These are phyloP conservation scores for Ambrosia trifida DNA, from an alignment of 129 eudicot genomes.

Conservation along the genomic window DNA sequence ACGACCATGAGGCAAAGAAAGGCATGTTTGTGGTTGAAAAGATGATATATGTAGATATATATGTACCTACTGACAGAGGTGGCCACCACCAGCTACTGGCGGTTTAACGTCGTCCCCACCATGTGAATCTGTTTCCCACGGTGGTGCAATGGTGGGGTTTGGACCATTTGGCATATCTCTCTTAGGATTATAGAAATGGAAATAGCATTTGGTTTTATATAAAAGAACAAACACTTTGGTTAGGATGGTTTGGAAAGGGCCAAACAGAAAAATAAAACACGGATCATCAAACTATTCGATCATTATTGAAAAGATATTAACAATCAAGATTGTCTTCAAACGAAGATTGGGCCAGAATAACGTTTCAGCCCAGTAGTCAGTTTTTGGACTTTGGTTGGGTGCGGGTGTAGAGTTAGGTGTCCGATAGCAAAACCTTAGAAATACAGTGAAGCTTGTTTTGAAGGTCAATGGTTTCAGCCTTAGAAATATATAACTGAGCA, in stretches of 20 bases:
- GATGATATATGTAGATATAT: neutral
- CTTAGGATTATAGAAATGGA: neutral
- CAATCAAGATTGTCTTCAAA: too few species aligned
- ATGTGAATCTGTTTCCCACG: conserved; percentile 35
- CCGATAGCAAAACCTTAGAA: too few species aligned
- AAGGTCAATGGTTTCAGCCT: too few species aligned
- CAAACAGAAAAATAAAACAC: too few species aligned
- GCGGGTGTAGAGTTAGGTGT: too few species aligned
- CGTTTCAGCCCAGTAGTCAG: too few species aligned
- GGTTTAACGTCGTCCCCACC: conserved; percentile 38
- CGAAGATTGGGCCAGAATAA: too few species aligned
- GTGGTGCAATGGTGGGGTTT: conserved; percentile 37
- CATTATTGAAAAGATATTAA: too few species aligned
- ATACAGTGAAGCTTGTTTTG: too few species aligned
- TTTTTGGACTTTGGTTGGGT: too few species aligned
- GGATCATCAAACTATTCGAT: too few species aligned
- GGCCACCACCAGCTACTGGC: conserved; percentile 24
- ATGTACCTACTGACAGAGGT: conserved; percentile 22
- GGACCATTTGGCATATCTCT: conserved; percentile 18
- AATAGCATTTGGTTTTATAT: neutral
- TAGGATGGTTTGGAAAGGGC: neutral
- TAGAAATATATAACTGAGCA: too few species aligned
- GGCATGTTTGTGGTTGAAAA: conserved; percentile 33
- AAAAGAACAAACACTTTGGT: neutral
- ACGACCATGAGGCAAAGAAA: conserved; percentile 44